phyloP scores from a whole-genome alignment of 371 early-diverging fungal genomes.

The Mucor indicus region DNA sequence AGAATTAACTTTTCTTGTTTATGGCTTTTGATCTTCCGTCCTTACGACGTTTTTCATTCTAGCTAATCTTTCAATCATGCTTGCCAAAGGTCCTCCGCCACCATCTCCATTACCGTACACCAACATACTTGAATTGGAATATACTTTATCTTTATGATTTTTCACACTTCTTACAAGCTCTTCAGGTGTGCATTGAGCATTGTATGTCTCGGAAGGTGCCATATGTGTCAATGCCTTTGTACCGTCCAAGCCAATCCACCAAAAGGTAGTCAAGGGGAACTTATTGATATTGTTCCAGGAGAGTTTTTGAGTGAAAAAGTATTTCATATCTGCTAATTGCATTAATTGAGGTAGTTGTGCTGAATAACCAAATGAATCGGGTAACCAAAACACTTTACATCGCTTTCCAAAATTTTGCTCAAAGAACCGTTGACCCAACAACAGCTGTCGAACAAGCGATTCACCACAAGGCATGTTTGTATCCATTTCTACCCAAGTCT shows the following conservation, averaged over 20 bases:
- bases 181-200: slow-evolving; percentile 36
- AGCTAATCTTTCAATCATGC: slow-evolving; percentile 80
- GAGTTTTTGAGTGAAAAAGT: slow-evolving; percentile 95
- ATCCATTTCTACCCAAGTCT: slow-evolving; percentile 98
- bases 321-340: slow-evolving; percentile 68
- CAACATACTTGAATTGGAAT: slow-evolving; percentile 79
- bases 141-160: slow-evolving; percentile 81
- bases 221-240: slow-evolving; percentile 33
- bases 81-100: slow-evolving; percentile 84
- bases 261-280: slow-evolving; percentile 92
- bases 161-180: slow-evolving; percentile 42
- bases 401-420: slow-evolving; percentile 75
- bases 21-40: background rate
- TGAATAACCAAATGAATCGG: slow-evolving; percentile 78
- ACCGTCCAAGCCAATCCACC: slow-evolving; percentile 54
- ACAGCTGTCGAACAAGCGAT: slow-evolving; percentile 87
- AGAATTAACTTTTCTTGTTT: background rate
- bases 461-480: slow-evolving; percentile 95
- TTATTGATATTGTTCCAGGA: slow-evolving; percentile 97
- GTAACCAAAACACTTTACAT: slow-evolving; percentile 88
- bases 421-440: slow-evolving; percentile 87
- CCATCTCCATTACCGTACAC: slow-evolving; percentile 96
- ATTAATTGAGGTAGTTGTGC: slow-evolving; percentile 78
- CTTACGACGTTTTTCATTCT: slow-evolving; percentile 66
- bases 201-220: slow-evolving; percentile 38